phyloP scores from a whole-genome alignment of 139 green algal genomes.

The Tetradesmus obliquus region DNA sequence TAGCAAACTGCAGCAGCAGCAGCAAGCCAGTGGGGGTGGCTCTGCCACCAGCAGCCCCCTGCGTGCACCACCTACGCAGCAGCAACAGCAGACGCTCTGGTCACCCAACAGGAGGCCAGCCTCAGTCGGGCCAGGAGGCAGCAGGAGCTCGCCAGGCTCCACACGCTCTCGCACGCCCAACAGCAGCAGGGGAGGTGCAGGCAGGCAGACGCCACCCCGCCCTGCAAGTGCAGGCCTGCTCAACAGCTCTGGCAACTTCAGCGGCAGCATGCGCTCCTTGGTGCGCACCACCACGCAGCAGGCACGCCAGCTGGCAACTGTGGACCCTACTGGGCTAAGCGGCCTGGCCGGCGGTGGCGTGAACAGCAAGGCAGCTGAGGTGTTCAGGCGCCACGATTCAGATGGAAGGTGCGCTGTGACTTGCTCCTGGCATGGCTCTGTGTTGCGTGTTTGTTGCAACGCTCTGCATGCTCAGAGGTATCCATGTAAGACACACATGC shows the following conservation, averaged over 20 bases:
- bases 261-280: neutral
- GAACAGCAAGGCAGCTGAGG: conserved; percentile 64
- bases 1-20: conserved; percentile 19
- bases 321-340: conserved; percentile 5
- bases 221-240: neutral
- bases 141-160: neutral
- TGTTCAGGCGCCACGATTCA: conserved; percentile 69
- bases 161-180: neutral
- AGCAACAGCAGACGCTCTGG: conserved; percentile 19
- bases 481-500: too few species aligned
- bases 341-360: conserved; percentile 60
- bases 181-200: conserved; percentile 6
- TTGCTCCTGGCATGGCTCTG: neutral
- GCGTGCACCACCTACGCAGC: neutral
- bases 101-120: neutral
- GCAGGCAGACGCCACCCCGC: neutral
- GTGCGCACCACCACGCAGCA: conserved; percentile 38
- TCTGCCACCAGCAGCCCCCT: neutral
- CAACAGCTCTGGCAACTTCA: neutral
- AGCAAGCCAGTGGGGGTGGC: neutral
- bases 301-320: neutral
- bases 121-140: neutral
- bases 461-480: neutral
- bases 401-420: neutral
- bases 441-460: neutral